Conservation (phyloP, 805 yeast species). For the Saturnispora gosingensis region DNA sequence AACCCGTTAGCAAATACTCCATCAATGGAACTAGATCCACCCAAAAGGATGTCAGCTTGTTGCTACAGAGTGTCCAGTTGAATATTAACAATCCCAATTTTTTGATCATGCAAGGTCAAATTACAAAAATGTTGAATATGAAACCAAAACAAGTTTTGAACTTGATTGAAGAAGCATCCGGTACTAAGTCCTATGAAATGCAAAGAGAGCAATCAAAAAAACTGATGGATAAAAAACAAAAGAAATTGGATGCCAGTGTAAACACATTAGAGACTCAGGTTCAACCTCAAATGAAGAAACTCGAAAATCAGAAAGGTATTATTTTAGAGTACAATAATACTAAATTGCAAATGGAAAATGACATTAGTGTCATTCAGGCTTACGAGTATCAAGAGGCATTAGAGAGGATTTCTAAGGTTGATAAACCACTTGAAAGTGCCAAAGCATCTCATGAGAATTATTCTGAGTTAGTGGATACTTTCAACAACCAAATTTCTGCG, state of each 20-base stretch:
- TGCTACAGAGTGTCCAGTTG: conserved; percentile 90
- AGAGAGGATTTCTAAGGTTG: conserved; percentile 18
- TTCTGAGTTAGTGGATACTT: conserved; percentile 33
- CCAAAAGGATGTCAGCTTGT: conserved; percentile 80
- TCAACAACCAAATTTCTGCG: conserved; percentile 36
- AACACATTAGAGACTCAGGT: conserved; percentile 74
- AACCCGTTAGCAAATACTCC: conserved; percentile 47
- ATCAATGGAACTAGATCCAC: conserved; percentile 96
- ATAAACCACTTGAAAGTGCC: neutral
- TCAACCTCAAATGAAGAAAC: conserved; percentile 79
- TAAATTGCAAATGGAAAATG: conserved; percentile 10
- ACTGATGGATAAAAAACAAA: conserved; percentile 85
- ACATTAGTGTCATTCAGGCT: conserved; percentile 7
- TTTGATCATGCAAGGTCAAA: conserved; percentile 96
- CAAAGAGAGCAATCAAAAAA: conserved; percentile 85
- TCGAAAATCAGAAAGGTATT: conserved; percentile 71
- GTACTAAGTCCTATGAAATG: conserved; percentile 92
- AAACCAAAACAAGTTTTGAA: conserved; percentile 84
- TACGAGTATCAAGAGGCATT: conserved; percentile 21
- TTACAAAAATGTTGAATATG: conserved; percentile 95
- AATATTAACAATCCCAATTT: conserved; percentile 96
- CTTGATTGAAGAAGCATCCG: conserved; percentile 96
- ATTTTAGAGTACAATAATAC: conserved; percentile 76
- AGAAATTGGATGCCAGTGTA: conserved; percentile 71
- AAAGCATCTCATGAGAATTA: conserved; percentile 22